Conservation (phyloP, 2,329 filamentous ascomycete genomes). For the Botrytis cinerea region DNA sequence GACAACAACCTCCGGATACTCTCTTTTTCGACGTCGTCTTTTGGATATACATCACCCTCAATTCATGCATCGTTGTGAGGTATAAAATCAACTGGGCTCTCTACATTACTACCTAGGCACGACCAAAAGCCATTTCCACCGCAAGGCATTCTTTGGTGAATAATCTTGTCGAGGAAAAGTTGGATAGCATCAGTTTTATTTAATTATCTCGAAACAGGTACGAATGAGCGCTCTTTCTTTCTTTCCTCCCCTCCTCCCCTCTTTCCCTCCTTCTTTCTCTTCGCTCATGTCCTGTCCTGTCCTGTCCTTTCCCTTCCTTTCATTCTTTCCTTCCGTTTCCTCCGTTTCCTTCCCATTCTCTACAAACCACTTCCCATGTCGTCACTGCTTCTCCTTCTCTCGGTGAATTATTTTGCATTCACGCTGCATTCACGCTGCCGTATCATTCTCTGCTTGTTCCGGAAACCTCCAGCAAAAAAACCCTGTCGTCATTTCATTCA, state of each 20-base stretch:
- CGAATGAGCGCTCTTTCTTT: not conserved
- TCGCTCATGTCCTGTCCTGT: no score
- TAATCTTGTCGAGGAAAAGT: not conserved
- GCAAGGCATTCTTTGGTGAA: not conserved
- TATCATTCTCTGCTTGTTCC: not conserved
- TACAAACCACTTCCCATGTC: not conserved
- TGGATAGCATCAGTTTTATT: no score
- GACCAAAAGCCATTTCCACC: not conserved
- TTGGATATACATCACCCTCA: not conserved
- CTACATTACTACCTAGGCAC: not conserved
- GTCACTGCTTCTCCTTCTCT: not conserved
- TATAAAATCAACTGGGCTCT: not conserved
- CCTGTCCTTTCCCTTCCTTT: not conserved
- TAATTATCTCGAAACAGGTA: not conserved
- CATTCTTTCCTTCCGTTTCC: not conserved
- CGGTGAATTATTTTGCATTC: not conserved
- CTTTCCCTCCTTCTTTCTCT: no score
- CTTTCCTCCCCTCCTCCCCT: not conserved
- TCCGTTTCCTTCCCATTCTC: not conserved
- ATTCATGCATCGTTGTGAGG: slow-evolving; percentile 15
- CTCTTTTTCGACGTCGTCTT: not conserved
- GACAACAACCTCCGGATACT: not conserved
- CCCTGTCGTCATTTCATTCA: not conserved
- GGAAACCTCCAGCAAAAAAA: not conserved
- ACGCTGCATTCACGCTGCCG: not conserved